These are phyloP conservation scores for Lactarius vividus DNA, from an alignment of 768 basidiomycete species.

Conservation along the genomic window DNA sequence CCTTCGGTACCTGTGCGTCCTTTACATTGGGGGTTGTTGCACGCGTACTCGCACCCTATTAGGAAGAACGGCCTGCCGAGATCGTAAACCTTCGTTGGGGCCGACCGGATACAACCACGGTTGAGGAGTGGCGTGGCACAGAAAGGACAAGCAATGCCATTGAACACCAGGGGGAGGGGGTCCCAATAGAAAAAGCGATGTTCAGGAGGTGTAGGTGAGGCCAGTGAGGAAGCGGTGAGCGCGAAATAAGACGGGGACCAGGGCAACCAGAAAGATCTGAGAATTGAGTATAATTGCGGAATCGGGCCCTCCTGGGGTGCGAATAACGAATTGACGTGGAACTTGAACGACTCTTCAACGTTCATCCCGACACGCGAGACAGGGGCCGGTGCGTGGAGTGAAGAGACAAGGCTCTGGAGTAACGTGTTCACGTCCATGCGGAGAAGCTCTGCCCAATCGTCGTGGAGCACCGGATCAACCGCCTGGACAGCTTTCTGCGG, in stretches of 20 bases:
- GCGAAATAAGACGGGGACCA: slow-evolving; percentile 75
- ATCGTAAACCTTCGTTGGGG: slow-evolving; percentile 78
- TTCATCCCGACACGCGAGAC: slow-evolving; percentile 57
- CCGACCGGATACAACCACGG: slow-evolving; percentile 67
- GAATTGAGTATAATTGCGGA: slow-evolving; percentile 69
- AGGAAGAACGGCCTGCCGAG: slow-evolving; percentile 78
- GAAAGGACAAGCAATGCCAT: slow-evolving; percentile 71
- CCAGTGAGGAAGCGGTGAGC: slow-evolving; percentile 68
- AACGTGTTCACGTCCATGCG: slow-evolving; percentile 56
- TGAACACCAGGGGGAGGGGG: slow-evolving; percentile 77
- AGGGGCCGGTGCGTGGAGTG: slow-evolving; percentile 63
- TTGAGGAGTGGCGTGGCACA: slow-evolving; percentile 61
- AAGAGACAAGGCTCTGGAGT: slow-evolving; percentile 52
- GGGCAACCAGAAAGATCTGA: slow-evolving; percentile 84
- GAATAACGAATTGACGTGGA: slow-evolving; percentile 62
- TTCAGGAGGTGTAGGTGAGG: slow-evolving; percentile 64
- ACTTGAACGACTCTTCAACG: slow-evolving; percentile 76
- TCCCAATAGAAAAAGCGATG: slow-evolving; percentile 88
- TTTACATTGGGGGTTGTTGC: slow-evolving; percentile 50
- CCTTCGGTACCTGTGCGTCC: slow-evolving; percentile 47
- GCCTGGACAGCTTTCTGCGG: slow-evolving; percentile 13
- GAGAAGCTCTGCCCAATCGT: slow-evolving; percentile 65
- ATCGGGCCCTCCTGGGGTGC: slow-evolving; percentile 47
- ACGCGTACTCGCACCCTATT: slow-evolving; percentile 80
- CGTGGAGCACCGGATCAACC: slow-evolving; percentile 40